Percentiles rank a stretch among this genome's conserved stretches.
phyloP scores from a whole-genome alignment of 345 rosid species.

The Hibiscus tridactylites region DNA sequence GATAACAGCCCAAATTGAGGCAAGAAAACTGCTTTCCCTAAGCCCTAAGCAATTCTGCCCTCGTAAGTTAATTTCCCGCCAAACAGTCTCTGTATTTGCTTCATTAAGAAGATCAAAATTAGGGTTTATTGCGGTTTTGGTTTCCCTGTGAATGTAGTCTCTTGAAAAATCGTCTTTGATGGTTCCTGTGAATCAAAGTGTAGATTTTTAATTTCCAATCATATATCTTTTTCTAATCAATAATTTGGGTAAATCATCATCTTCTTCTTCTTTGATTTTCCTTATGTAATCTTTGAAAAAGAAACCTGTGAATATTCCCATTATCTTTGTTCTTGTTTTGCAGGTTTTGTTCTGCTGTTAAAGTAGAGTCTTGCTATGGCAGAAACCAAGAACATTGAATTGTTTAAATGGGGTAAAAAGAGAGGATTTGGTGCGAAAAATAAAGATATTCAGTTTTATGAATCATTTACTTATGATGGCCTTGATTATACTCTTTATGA shows the following conservation, averaged over 20 bases:
- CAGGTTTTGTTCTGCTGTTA: conserved; percentile 6
- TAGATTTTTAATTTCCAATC: neutral
- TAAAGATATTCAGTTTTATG: conserved; percentile 55
- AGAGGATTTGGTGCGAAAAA: conserved; percentile 53
- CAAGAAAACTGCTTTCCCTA: too few species aligned
- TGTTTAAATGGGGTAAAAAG: conserved; percentile 62
- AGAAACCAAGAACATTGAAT: conserved; percentile 38
- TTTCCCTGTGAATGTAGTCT: neutral
- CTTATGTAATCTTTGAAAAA: neutral
- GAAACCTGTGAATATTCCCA: too few species aligned
- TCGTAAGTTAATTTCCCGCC: too few species aligned
- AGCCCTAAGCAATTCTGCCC: too few species aligned
- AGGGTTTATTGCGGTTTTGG: too few species aligned
- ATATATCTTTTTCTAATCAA: neutral
- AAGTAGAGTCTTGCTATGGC: conserved; percentile 28
- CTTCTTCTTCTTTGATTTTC: too few species aligned
- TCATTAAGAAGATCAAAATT: too few species aligned
- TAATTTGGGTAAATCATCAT: neutral
- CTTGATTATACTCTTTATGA: conserved; percentile 64
- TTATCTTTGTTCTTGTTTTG: neutral
- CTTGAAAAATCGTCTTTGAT: neutral
- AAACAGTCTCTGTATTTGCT: too few species aligned
- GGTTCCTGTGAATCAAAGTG: neutral
- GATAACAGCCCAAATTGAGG: too few species aligned
- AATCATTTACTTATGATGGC: conserved; percentile 62